A percentile compares a stretch with the other conserved stretches of the same genome.
phyloP scores from a whole-genome alignment of 176 grass and related monocot species.

The Oryza australiensis region DNA sequence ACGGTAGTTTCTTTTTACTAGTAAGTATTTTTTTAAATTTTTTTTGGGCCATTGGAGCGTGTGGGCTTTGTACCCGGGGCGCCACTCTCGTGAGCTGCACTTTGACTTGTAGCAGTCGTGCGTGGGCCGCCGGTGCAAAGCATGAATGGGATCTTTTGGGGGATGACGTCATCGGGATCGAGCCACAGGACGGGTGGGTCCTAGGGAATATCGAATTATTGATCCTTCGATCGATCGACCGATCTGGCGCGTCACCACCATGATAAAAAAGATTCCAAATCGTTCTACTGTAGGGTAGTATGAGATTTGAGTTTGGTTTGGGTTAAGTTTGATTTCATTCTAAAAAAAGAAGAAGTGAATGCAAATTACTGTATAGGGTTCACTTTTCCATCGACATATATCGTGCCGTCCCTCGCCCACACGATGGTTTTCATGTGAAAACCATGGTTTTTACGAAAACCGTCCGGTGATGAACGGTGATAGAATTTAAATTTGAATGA shows the following conservation, averaged over 20 bases:
- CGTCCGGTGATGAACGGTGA: too few species aligned
- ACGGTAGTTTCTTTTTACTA: neutral
- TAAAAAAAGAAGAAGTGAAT: too few species aligned
- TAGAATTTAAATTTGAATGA: too few species aligned
- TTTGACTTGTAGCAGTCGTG: neutral
- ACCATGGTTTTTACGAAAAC: too few species aligned
- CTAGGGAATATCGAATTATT: neutral
- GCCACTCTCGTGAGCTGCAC: constrained; percentile 9
- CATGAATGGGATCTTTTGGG: constrained; percentile 1
- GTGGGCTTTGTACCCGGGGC: neutral
- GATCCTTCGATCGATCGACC: neutral
- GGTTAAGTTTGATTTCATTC: neutral
- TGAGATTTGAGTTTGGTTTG: neutral
- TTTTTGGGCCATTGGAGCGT: neutral
- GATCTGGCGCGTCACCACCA: neutral
- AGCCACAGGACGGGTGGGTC: neutral
- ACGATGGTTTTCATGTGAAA: too few species aligned
- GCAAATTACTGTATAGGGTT: too few species aligned
- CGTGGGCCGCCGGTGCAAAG: neutral
- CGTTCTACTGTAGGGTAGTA: neutral
- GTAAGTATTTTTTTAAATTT: too few species aligned
- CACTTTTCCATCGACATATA: too few species aligned
- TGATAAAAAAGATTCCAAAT: constrained; percentile 8
- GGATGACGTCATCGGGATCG: constrained; percentile 26
- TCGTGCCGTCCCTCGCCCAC: too few species aligned